Base-by-base conservation (phyloP, 2,329 filamentous ascomycete species). In the Sporothrix inflata region DNA sequence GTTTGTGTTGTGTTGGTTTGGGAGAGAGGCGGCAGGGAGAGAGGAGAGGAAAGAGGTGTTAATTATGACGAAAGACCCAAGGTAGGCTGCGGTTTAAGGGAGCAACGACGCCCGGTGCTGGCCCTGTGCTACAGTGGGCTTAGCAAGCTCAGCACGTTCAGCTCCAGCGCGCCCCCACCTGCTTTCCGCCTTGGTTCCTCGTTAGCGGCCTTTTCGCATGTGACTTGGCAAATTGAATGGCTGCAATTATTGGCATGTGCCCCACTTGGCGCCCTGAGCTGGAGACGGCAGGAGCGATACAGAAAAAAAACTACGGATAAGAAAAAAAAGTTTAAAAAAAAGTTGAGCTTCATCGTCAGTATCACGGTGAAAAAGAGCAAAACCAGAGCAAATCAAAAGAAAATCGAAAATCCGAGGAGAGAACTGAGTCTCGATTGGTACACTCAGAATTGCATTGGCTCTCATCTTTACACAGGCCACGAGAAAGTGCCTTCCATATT, bases 321-420 rank as follows among this genome's bases (percentile, higher is more conserved):
- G 63, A 66, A 67, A 67, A 67, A 67, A 66, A 34, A 12, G 45
- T 65, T 11, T 9, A 11, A 90, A 90, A 78, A 89, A 66, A 66
- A 66, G 63, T 34, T 49, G 24, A 66, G 63, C 63, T 19, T 30
- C 57, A 42, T 24, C 11, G n/a, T 45, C 38, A 9, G 24, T 24
- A 30, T 27, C 38, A 27, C 38, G n/a, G 14, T 34, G 12, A 34
- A 27, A 34, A 9, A 8, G 34, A 40, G 21, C 9, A 45, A 12
- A 4, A 14, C 24, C 1, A 38, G 12, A n/a, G 27, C 24, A 47
- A 49, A 30, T 49, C 5, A 19, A 49, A 12, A 14, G 1, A 21
- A 42, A 55, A 7, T 5, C 47, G 47, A 49, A 30, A 55, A n/a
- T 3, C 4, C 3, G 21, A 9, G 49, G 19, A 9, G 7, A 21